phyloP scores from a whole-genome alignment of 257 asterid species.

The Solanum ossicruentum region DNA sequence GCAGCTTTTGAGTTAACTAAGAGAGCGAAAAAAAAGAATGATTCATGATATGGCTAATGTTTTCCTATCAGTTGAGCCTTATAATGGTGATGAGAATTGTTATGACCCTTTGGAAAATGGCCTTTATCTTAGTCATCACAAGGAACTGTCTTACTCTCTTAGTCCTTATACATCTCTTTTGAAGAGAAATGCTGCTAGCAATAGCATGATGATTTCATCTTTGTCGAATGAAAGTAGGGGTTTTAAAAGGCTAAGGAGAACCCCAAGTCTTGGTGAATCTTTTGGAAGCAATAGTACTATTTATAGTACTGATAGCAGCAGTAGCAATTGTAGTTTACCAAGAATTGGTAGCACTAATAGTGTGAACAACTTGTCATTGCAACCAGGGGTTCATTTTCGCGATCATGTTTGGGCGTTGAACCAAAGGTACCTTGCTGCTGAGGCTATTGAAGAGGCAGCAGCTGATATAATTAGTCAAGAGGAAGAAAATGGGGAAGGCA shows the following conservation, averaged over 20 bases:
- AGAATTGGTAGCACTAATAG: conserved; percentile 30
- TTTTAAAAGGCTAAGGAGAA: conserved; percentile 32
- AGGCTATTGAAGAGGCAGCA: conserved; percentile 40
- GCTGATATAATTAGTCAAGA: conserved; percentile 8
- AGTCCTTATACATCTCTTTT: conserved; percentile 11
- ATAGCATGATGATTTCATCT: conserved; percentile 26
- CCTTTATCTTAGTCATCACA: not conserved
- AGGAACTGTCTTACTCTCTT: not conserved
- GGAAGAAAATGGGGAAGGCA: conserved; percentile 27
- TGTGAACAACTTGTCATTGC: conserved; percentile 20
- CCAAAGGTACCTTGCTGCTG: conserved; percentile 50
- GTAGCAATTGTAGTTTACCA: conserved; percentile 6
- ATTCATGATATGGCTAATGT: conserved; percentile 24
- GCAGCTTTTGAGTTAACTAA: conserved; percentile 7
- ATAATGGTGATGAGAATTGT: conserved; percentile 4
- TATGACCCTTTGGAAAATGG: not conserved
- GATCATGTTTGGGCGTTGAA: conserved; percentile 53
- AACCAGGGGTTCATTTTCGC: conserved; percentile 35
- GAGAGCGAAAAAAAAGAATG: not conserved
- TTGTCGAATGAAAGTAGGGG: conserved; percentile 24
- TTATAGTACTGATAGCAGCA: not conserved
- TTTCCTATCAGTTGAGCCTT: conserved; percentile 19
- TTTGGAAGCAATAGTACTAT: conserved; percentile 5
- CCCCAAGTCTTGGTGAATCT: conserved; percentile 14
- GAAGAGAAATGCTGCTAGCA: conserved; percentile 11